Evolutionary conservation across 192 early-diverging fungal species (phyloP), one percentile per base, ranked within the genome.

Genomic region (Coemansia sp.): DNA sequence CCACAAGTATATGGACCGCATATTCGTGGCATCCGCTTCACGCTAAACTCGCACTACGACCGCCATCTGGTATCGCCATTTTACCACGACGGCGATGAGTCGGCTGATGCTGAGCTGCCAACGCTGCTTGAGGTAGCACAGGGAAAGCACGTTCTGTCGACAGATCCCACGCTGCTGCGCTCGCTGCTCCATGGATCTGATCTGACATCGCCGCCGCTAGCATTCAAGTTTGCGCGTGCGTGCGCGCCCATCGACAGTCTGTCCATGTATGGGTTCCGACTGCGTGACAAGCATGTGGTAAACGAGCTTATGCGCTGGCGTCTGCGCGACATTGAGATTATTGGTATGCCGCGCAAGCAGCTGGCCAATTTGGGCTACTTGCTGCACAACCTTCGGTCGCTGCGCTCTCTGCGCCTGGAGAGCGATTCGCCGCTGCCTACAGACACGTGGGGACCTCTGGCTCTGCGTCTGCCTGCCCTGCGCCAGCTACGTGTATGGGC

Each of bases 251-350:
- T 78, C 24, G 75, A 78, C 63, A 57, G 59, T 29, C 62, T 78
- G 54, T 68, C 69, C 22, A 52, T 78, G 41, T 78, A 78, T 55
- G 75, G 75, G 23, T 78, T 72, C 65, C 69, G 66, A 19, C 37
- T 78, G 63, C 69, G 70, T 37, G 75, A 78, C 54, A 78, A 78
- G 59, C 47, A 78, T 49, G 63, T 78, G 32, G 55, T 69, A 22
- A 68, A 65, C 32, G 75, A 78, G 20, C 52, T 78, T 54, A 72
- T 78, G 75, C 75, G 75, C 66, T 72, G 69, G 75, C 67, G 62
- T 27, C 45, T 78, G 70, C 75, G 66, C 56, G 69, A 78, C 49
- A 56, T 78, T 50, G 66, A 72, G 48, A 68, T 78, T 8, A 64
- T 77, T 39, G 75, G 75, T 22, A 68, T 73, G 69, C 75, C 75